phyloP scores from a whole-genome alignment of 345 rosid species.

The Lepidium aucheri region DNA sequence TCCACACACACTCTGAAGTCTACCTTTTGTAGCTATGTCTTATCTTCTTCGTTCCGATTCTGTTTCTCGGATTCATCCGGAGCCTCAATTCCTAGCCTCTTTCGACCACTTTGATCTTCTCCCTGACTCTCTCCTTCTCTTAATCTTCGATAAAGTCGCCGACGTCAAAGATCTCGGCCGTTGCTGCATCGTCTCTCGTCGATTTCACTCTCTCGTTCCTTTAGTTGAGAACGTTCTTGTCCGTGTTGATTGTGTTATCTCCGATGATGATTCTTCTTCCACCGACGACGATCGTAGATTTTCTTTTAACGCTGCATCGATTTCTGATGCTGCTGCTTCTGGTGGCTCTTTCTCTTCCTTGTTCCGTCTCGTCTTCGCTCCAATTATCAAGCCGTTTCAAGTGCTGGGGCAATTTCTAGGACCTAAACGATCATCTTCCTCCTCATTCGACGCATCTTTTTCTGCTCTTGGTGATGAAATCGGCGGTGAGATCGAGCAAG shows the following conservation, averaged over 20 bases:
- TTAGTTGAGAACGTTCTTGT: slow-evolving; percentile 84
- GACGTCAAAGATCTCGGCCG: slow-evolving; percentile 95
- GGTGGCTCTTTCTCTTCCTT: slow-evolving; percentile 39
- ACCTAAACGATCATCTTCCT: slow-evolving; percentile 30
- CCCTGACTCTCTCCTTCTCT: slow-evolving; percentile 66
- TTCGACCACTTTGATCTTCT: slow-evolving; percentile 85
- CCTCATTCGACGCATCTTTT: not conserved
- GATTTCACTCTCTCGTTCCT: slow-evolving; percentile 71
- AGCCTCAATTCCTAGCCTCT: slow-evolving; percentile 16
- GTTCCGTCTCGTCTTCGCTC: slow-evolving; percentile 47
- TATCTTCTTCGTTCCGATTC: slow-evolving; percentile 41
- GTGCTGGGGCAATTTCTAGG: slow-evolving; percentile 59
- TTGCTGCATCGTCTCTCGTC: slow-evolving; percentile 74
- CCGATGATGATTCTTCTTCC: slow-evolving; percentile 47
- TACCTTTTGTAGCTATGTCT: not conserved
- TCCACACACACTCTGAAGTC: not conserved
- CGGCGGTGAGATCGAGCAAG: slow-evolving; percentile 54
- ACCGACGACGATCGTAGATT: slow-evolving; percentile 43
- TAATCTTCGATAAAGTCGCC: slow-evolving; percentile 74
- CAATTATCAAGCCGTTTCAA: slow-evolving; percentile 69
- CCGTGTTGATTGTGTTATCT: slow-evolving; percentile 89
- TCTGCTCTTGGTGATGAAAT: slow-evolving; percentile 34
- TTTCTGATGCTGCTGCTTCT: slow-evolving; percentile 23
- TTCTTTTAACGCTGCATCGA: not conserved
- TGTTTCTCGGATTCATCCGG: slow-evolving; percentile 43